Evolutionary conservation across 2,329 filamentous ascomycete genomes (phyloP), one percentile per base, ranked within the genome.

Genomic region (Colletotrichum sp.): DNA sequence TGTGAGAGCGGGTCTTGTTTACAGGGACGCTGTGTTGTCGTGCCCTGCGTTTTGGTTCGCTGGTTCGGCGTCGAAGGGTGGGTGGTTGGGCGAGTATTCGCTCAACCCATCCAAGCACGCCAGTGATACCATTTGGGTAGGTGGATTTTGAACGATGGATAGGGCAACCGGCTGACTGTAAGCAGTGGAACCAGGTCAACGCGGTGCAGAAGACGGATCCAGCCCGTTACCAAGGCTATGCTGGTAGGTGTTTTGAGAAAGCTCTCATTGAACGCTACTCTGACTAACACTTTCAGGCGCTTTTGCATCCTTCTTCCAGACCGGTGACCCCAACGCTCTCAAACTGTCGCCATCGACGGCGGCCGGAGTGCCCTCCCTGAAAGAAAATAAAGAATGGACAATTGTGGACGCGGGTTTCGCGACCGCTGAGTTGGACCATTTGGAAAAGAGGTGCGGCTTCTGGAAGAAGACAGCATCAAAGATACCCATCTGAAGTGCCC

Each of bases 41-140:
- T 93, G 91, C 34, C 92, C 92, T 0, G 88, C 88, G 3, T 90
- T 89, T 76, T 93, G 91, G 92, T 85, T 90, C 76, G 85, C 89
- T 0, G 82, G 82, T 4, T 85, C 86, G 3, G 88, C 89, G 2
- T 80, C 82, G 1, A 81, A 81, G 18, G 84, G 85, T 2, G 86
- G 89, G 4, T 93, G 89, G 84, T 49, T 93, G 26, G 88, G 89
- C 3, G 90, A 93, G 80, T 93, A 93, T 78, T 90, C 88, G 0
- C 92, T 92, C 69, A 80, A 84, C 8, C 91, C 91, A 0, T 91
- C 92, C 1, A 90, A 87, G 75, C 91, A 93, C 80, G 91, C 88
- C 0, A 89, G 86, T 72, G 92, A 93, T 80, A 89, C 88, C 7
- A 86, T 86, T 60, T 92, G 89, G 80, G 89, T 91, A 80, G 78